Base-by-base conservation (phyloP, 352 stramenopile species). In the Phytophthora colocasiae region DNA sequence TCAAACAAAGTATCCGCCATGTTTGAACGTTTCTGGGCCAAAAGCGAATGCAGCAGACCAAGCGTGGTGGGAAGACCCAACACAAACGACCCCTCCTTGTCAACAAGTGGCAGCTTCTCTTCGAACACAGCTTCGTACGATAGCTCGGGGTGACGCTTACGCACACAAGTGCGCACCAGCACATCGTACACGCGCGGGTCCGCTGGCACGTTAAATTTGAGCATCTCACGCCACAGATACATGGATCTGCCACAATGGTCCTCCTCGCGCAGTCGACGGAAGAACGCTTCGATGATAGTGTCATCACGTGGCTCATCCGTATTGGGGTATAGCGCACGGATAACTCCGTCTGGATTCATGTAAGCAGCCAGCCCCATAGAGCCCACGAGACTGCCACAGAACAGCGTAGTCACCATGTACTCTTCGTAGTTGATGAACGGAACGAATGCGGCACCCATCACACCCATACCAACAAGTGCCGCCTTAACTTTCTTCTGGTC, bases 141-240 rank as follows among this genome's bases (percentile, higher is more conserved):
- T 9, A 95, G 71, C 43, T 94, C 86, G 0, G 88, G 88, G 58
- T 96, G 86, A 17, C 88, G 88, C 63, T 96, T 96, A 58, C 86
- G 83, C 12, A 96, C 82, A 51, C 88, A 94, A 24, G 80, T 93
- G 58, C 88, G 84, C 36, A 94, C 84, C 34, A 96, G 61, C 36
- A 96, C 79, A 54, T 96, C 88, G 49, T 87, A 92, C 27, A 93
- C 82, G 19, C 78, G 85, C 44, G 78, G 71, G 56, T 96, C 88
- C 1, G 84, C 71, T n/a, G 76, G 58, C 24, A 94, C 74, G 32
- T 75, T 81, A 40, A 80, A 81, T 60, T 91, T 91, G 43, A 85
- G 73, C 81, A 96, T 93, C 58, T 96, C 88, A 29, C 83, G 81
- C 88, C 88, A 96, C 29, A 96, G 72, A 71, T 93, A 94, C 75